phyloP scores from a whole-genome alignment of 257 asterid genomes.

The Solanum megistacrolobum region DNA sequence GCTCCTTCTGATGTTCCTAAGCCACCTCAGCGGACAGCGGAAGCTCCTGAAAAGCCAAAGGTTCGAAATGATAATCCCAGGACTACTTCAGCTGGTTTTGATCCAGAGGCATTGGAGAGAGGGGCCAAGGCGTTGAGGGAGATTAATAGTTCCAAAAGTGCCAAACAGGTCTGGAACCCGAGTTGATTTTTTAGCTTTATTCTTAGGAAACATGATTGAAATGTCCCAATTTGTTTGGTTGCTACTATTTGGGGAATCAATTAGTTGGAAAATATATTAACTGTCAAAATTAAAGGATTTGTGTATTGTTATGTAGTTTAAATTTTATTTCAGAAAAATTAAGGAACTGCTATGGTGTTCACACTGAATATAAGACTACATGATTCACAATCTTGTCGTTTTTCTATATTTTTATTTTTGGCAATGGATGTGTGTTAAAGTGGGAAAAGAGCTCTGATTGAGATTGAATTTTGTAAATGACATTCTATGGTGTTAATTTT shows the following conservation, averaged over 20 bases:
- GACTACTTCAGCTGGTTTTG: conserved; percentile 83
- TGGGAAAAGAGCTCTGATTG: neutral
- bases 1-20: conserved; percentile 24
- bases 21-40: conserved; percentile 16
- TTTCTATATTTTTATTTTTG: neutral
- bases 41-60: conserved; percentile 20
- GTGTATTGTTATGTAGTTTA: neutral
- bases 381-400: neutral
- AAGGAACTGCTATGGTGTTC: neutral
- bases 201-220: neutral
- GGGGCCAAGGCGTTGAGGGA: conserved; percentile 49
- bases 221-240: neutral
- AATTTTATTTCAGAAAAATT: neutral
- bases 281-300: neutral
- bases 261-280: neutral
- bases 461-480: neutral
- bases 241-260: neutral
- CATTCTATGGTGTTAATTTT: neutral
- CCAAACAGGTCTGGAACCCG: conserved; percentile 44
- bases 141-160: conserved; percentile 33
- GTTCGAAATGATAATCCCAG: conserved; percentile 69
- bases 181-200: neutral
- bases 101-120: conserved; percentile 78
- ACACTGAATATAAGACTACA: neutral
- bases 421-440: neutral